phyloP scores from a whole-genome alignment of 345 rosid species.

The Melaleuca alternifolia region DNA sequence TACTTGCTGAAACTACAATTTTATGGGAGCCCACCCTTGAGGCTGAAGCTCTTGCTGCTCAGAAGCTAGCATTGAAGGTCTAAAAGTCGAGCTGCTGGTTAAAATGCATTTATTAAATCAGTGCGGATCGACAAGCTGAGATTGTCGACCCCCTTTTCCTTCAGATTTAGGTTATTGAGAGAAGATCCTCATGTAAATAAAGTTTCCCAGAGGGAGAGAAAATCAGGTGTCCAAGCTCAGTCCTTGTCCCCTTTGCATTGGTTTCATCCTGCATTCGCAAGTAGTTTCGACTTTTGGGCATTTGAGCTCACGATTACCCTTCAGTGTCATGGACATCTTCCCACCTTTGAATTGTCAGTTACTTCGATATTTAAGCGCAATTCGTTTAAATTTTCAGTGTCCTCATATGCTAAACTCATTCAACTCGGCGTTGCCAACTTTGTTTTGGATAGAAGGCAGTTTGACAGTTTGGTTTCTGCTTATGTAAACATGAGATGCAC shows the following conservation, averaged over 20 bases:
- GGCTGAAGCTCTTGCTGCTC: slow-evolving; percentile 92
- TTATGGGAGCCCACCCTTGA: slow-evolving; percentile 82
- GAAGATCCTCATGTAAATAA: slow-evolving; percentile 2
- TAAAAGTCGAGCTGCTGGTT: slow-evolving; percentile 4
- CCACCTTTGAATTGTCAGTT: background rate
- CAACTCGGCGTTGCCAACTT: background rate
- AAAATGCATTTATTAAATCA: background rate
- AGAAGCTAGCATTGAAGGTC: slow-evolving; percentile 66
- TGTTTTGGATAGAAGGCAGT: background rate
- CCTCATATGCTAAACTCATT: background rate
- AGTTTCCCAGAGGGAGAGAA: background rate
- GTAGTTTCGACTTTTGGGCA: background rate
- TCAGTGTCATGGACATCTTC: background rate
- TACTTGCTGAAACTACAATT: slow-evolving; percentile 74
- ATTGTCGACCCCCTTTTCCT: background rate
- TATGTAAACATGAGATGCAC: background rate
- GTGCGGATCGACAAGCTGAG: background rate
- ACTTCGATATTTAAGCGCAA: background rate
- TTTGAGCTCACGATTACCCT: background rate
- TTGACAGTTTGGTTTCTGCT: background rate
- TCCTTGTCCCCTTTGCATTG: background rate
- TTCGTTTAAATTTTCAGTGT: background rate
- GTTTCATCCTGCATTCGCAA: background rate
- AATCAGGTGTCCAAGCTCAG: background rate
- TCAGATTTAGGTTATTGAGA: background rate